Percentiles rank a stretch among this genome's conserved stretches.
Conservation (phyloP, 139 green algal species). For the Chlorella sp. region DNA sequence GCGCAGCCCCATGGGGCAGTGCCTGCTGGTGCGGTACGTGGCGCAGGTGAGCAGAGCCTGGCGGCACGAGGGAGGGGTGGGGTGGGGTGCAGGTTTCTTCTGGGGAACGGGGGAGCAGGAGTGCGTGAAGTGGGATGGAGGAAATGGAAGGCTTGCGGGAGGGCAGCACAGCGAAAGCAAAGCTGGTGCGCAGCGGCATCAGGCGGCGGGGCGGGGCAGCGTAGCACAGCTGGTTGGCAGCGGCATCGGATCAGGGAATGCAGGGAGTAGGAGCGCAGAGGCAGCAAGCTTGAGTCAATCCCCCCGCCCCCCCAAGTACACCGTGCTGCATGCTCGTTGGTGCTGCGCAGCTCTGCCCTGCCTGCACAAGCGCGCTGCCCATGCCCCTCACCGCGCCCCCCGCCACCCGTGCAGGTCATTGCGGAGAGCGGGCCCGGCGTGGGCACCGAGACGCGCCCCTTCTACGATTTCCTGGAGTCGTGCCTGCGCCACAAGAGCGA, state of each 20-base stretch:
- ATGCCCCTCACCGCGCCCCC: background rate
- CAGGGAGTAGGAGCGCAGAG: background rate
- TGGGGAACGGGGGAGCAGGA: too few relatives aligned
- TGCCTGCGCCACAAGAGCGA: slow-evolving; percentile 97
- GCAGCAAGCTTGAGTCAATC: too few relatives aligned
- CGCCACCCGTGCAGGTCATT: slow-evolving; percentile 60
- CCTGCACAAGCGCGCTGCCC: background rate
- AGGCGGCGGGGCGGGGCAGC: too few relatives aligned
- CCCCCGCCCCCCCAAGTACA: too few relatives aligned
- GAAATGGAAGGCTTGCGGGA: too few relatives aligned
- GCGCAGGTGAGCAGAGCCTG: slow-evolving; percentile 71
- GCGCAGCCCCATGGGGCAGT: slow-evolving; percentile 95
- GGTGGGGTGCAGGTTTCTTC: too few relatives aligned
- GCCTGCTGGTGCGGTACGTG: slow-evolving; percentile 94
- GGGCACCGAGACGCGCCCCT: slow-evolving; percentile 85
- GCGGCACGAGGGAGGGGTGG: too few relatives aligned
- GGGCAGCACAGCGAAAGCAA: too few relatives aligned
- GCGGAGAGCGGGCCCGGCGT: slow-evolving; percentile 47
- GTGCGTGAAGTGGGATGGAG: too few relatives aligned
- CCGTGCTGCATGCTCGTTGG: too few relatives aligned
- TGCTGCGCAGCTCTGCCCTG: background rate
- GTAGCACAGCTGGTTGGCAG: too few relatives aligned
- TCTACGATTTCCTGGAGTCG: slow-evolving; percentile 97
- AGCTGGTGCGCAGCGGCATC: too few relatives aligned
- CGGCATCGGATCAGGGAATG: background rate